Percentiles rank a stretch among this genome's conserved stretches.
Conservation (phyloP, 495 filamentous ascomycete species). For the Neurospora intermedia region DNA sequence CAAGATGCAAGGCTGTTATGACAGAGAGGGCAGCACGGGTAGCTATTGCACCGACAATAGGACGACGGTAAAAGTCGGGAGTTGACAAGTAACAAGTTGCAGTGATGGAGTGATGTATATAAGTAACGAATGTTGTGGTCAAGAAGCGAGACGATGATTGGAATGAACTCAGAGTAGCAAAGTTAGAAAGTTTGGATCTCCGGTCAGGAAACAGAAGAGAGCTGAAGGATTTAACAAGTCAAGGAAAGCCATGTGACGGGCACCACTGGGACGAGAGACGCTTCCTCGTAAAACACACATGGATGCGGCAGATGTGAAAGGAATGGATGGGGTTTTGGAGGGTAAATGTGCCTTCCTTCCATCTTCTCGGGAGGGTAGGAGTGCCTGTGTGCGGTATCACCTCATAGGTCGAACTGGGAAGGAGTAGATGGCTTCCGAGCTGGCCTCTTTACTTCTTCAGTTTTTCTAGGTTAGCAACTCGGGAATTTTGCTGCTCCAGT, state of each 20-base stretch:
- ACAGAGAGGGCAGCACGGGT: neutral
- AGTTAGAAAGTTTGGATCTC: neutral
- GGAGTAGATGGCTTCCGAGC: neutral
- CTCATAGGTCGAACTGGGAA: neutral
- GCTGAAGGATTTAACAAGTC: neutral
- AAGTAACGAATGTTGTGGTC: neutral
- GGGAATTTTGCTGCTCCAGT: neutral
- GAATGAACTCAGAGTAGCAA: neutral
- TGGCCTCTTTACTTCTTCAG: neutral
- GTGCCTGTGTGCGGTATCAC: neutral
- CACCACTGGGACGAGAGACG: neutral
- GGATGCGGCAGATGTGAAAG: neutral
- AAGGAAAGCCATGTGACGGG: neutral
- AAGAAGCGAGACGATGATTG: neutral
- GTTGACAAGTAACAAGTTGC: neutral
- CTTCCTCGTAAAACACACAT: neutral
- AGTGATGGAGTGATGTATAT: neutral
- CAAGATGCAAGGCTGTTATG: neutral
- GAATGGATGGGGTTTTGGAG: neutral
- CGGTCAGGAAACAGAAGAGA: neutral
- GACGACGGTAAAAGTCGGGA: neutral
- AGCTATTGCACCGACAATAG: neutral
- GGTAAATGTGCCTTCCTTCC: neutral
- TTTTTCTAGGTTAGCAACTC: neutral
- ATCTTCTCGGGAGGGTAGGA: neutral